Evolutionary conservation across 225 moss, liverwort and hornwort species (phyloP).

Genomic region (Lunularia cruciata): DNA sequence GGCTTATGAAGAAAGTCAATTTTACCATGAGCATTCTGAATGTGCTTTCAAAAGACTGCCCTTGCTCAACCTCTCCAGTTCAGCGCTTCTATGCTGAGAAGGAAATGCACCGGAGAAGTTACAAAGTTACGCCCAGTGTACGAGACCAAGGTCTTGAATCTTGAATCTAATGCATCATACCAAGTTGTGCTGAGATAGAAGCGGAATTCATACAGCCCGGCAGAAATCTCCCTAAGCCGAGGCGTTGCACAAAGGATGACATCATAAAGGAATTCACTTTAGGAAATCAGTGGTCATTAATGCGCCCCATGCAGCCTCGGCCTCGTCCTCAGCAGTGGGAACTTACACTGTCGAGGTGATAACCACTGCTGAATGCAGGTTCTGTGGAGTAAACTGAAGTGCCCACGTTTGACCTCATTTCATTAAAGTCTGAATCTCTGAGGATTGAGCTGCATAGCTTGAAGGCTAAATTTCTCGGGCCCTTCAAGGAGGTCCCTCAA

Average conservation of each 20-base stretch:
- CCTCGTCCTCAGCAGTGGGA: not conserved
- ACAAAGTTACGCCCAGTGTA: too few species aligned
- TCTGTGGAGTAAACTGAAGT: not conserved
- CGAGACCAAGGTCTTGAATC: too few species aligned
- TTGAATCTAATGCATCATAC: too few species aligned
- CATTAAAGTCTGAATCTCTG: not conserved
- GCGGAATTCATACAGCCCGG: too few species aligned
- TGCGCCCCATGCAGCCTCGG: not conserved
- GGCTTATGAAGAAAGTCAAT: too few species aligned
- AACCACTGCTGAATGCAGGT: not conserved
- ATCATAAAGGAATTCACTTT: not conserved
- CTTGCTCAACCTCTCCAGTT: too few species aligned
- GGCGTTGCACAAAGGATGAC: not conserved
- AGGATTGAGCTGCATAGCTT: not conserved
- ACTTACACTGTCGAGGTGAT: not conserved
- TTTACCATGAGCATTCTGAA: too few species aligned
- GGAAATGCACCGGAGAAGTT: too few species aligned
- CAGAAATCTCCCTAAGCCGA: not conserved
- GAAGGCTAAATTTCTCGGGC: not conserved
- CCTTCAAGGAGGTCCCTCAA: not conserved
- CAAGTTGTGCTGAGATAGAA: too few species aligned
- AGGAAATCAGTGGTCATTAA: not conserved
- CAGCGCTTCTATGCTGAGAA: too few species aligned
- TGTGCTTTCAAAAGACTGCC: too few species aligned
- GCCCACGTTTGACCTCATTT: not conserved